Evolutionary conservation across 2,329 filamentous ascomycete species (phyloP).

Genomic region (Neofusicoccum sp.): DNA sequence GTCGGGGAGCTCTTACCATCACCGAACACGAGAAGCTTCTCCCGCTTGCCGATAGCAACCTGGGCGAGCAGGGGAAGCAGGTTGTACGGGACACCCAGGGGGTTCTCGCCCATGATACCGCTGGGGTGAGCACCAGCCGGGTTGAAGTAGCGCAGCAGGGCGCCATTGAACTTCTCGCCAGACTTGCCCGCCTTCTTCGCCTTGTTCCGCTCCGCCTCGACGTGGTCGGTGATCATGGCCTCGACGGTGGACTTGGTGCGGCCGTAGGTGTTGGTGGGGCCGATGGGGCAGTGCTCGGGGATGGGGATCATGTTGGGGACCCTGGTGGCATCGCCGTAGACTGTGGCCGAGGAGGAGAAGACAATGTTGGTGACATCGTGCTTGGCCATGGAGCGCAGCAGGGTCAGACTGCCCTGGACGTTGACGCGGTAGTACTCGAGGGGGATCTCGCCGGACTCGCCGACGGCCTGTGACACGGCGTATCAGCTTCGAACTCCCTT

Average conservation of each 20-base stretch:
- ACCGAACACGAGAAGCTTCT: constrained; percentile 92
- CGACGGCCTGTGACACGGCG: constrained; percentile 68
- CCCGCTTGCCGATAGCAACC: constrained; percentile 90
- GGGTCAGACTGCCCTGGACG: constrained; percentile 84
- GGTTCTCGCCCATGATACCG: constrained; percentile 97
- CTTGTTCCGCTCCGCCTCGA: constrained; percentile 83
- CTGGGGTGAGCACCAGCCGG: constrained; percentile 91
- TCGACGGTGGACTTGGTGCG: constrained; percentile 94
- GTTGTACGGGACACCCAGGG: constrained; percentile 93
- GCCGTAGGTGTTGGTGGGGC: constrained; percentile 95
- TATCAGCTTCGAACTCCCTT: constrained; percentile 16
- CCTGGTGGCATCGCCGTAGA: constrained; percentile 95
- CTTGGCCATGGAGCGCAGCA: constrained; percentile 82
- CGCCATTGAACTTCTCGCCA: constrained; percentile 76
- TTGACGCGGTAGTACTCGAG: constrained; percentile 98
- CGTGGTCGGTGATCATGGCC: constrained; percentile 83
- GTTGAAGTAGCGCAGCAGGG: constrained; percentile 96
- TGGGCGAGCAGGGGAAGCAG: constrained; percentile 90
- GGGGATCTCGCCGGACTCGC: constrained; percentile 89
- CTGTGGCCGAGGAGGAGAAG: constrained; percentile 96
- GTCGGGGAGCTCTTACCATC: constrained; percentile 61
- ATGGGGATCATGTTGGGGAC: constrained; percentile 99
- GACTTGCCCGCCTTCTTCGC: constrained; percentile 74
- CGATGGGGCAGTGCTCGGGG: constrained; percentile 92
- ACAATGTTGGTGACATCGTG: constrained; percentile 95